Base-by-base conservation (phyloP, 805 yeast genomes). In the Wickerhamia fluorescens region DNA sequence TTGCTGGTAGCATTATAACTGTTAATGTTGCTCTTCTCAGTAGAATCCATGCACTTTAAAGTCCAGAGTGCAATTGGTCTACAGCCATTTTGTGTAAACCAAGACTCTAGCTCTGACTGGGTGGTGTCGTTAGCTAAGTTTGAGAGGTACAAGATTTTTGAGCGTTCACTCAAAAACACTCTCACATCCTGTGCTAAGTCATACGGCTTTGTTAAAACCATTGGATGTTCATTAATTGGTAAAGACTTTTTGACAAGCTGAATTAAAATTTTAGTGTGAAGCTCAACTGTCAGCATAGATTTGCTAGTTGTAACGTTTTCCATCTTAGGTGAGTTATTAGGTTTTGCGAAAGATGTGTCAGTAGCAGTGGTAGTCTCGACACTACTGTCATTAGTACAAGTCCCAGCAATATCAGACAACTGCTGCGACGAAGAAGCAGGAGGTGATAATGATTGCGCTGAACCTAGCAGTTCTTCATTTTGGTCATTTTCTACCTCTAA, bases 1-100 rank as follows among this genome's bases (percentile, higher is more conserved):
- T n/a, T n/a, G n/a, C n/a, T n/a, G n/a, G 62, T 41, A 64, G 25
- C 15, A n/a, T n/a, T 32, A 11, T 14, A 6, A 14, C 10, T 15
- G 16, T 19, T 7, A 7, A 28, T 6, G 11, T 10, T 16, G 23
- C 9, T 20, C 10, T 27, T 21, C 11, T 25, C 29, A n/a, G n/a
- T n/a, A n/a, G n/a, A n/a, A 10, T 32, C 29, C 15, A 76, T 69
- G n/a, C 73, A 68, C 45, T 77, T 78, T 29, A 87, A 64, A 1
- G 92, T 77, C 95, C 96, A 86, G 51, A 86, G 84, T 8, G 94
- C 92, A 28, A 83, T 69, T 2, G 95, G 94, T 28, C 88, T 68
- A 2, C 85, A 81, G 3, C 94, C 94, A 50, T 72, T 79, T 49
- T 83, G 92, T 4, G 86, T 75, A 51, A 86, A 87, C 95, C 96